A percentile compares a stretch with the other conserved stretches of the same genome.
Conservation (phyloP, 2,329 filamentous ascomycete species). For the Teratosphaeria viscida region DNA sequence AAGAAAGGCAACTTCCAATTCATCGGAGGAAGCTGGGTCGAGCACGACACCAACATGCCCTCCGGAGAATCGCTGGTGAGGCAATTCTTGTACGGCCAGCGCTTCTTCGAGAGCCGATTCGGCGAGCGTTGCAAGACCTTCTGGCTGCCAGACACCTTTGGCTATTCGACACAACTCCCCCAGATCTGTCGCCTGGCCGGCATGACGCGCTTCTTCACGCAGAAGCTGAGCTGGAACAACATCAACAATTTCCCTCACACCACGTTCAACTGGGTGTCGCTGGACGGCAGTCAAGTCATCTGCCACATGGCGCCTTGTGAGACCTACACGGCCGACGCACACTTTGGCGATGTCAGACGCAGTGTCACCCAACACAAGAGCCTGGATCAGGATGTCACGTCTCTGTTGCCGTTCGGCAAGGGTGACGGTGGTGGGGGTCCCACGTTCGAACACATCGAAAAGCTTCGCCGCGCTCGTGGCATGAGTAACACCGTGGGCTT, state of each 20-base stretch:
- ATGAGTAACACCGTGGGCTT: conserved; percentile 78
- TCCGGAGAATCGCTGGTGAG: conserved; percentile 88
- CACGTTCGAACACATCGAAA: conserved; percentile 88
- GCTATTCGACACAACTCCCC: conserved; percentile 88
- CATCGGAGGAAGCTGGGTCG: conserved; percentile 96
- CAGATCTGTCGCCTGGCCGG: conserved; percentile 89
- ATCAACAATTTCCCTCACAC: conserved; percentile 99
- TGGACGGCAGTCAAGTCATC: conserved; percentile 91
- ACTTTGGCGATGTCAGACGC: conserved; percentile 87
- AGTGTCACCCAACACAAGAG: conserved; percentile 91
- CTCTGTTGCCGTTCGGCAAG: conserved; percentile 88
- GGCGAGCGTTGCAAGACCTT: conserved; percentile 83
- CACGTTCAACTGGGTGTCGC: conserved; percentile 95
- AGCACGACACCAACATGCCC: conserved; percentile 96
- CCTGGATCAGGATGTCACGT: conserved; percentile 83
- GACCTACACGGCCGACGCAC: conserved; percentile 87
- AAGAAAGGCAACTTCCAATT: conserved; percentile 86
- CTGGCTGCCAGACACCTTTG: conserved; percentile 97
- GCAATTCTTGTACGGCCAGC: conserved; percentile 90
- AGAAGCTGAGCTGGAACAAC: conserved; percentile 99
- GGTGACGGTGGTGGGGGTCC: conserved; percentile 93
- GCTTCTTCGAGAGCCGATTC: conserved; percentile 89
- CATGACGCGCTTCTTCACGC: conserved; percentile 93
- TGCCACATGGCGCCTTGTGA: conserved; percentile 96
- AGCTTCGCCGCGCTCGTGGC: conserved; percentile 82